Conservation (phyloP, 345 rosid species). For the Euphorbia lathyris region DNA sequence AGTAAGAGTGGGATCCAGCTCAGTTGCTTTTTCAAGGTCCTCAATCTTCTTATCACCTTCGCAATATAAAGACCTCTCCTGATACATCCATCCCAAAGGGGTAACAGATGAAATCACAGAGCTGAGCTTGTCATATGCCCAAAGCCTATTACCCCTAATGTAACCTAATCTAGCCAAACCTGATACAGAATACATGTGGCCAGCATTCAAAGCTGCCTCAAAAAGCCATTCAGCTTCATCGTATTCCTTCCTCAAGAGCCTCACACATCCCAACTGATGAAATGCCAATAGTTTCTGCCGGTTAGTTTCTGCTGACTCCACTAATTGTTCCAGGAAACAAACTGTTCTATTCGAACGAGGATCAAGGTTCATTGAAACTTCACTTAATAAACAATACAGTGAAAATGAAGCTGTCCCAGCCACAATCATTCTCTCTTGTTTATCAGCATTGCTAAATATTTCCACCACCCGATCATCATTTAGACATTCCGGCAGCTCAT, state of each 20-base stretch:
- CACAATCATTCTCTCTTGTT: conserved; percentile 61
- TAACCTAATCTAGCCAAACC: conserved; percentile 80
- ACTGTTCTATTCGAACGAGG: conserved; percentile 62
- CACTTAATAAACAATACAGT: conserved; percentile 76
- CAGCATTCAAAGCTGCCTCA: conserved; percentile 59
- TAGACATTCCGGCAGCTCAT: conserved; percentile 73
- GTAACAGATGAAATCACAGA: conserved; percentile 62
- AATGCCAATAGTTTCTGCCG: conserved; percentile 71
- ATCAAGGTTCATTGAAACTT: conserved; percentile 79
- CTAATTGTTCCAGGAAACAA: conserved; percentile 56
- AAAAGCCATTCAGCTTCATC: conserved; percentile 72
- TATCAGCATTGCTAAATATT: conserved; percentile 50
- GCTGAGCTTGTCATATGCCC: conserved; percentile 77
- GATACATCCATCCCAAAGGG: conserved; percentile 94
- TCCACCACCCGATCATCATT: conserved; percentile 65
- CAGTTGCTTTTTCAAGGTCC: conserved; percentile 87
- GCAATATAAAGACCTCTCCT: conserved; percentile 85
- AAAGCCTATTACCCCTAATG: conserved; percentile 57
- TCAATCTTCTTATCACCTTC: conserved; percentile 76
- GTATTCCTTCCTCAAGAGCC: conserved; percentile 77
- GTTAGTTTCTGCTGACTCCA: conserved; percentile 69
- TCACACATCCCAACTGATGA: conserved; percentile 89
- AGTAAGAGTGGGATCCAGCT: conserved; percentile 81
- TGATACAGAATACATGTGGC: conserved; percentile 74
- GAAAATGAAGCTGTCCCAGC: conserved; percentile 78